These are phyloP conservation scores for Austroboletus novae-zelandiae DNA, from an alignment of 1,284 basidiomycete species.

Conservation along the genomic window DNA sequence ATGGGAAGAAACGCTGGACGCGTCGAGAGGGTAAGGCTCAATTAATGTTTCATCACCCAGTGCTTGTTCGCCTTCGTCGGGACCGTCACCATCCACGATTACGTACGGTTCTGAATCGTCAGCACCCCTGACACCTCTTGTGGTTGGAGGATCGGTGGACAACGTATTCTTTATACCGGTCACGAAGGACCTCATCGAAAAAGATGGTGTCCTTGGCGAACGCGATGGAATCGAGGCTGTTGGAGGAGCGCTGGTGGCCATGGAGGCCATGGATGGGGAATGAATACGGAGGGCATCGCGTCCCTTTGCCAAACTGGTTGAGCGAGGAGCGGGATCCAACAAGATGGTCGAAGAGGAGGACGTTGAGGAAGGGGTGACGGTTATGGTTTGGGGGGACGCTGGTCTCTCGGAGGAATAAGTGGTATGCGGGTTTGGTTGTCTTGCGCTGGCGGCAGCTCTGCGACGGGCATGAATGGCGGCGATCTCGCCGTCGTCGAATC, in stretches of 20 bases:
- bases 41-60: constrained; percentile 15
- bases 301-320: too few species aligned
- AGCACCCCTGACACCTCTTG: neutral
- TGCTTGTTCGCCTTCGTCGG: constrained; percentile 1
- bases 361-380: too few species aligned
- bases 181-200: constrained; percentile 24
- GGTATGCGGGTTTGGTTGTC: constrained; percentile 31
- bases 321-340: too few species aligned
- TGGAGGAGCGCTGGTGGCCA: constrained; percentile 2
- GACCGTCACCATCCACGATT: constrained; percentile 21
- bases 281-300: too few species aligned
- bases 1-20: constrained; percentile 18
- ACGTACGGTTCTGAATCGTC: constrained; percentile 26
- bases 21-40: constrained; percentile 22
- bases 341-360: too few species aligned
- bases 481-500: constrained; percentile 68
- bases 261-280: too few species aligned
- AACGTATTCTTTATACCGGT: constrained; percentile 22
- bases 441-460: constrained; percentile 37
- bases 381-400: too few species aligned
- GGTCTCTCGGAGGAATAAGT: constrained; percentile 34
- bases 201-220: constrained; percentile 8
- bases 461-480: constrained; percentile 55
- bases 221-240: too few species aligned
- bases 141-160: neutral